These are phyloP conservation scores for Plasmodium blacklocki DNA, from an alignment of 169 alveolate species.

Conservation along the genomic window DNA sequence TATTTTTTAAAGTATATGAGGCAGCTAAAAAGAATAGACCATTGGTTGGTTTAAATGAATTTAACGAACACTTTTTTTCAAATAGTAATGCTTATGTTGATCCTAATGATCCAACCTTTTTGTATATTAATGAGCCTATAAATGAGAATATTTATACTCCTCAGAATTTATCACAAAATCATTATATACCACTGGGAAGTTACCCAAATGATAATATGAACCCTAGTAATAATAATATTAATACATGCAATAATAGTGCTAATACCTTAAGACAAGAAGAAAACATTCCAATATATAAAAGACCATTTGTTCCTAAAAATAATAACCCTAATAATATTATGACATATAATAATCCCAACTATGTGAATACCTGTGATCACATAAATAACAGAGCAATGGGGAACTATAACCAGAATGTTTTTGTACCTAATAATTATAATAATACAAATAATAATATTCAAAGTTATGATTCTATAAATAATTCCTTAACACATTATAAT, in stretches of 20 bases:
- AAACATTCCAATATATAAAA: conserved; percentile 57
- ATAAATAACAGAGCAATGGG: not conserved
- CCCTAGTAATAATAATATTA: conserved; percentile 1
- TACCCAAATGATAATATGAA: not conserved
- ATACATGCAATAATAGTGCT: not conserved
- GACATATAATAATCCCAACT: conserved; percentile 26
- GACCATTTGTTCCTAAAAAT: conserved; percentile 43
- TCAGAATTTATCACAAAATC: conserved; percentile 42
- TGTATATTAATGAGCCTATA: conserved; percentile 70
- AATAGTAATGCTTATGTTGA: conserved; percentile 74
- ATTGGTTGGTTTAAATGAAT: conserved; percentile 32
- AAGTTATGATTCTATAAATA: conserved; percentile 27
- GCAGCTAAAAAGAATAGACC: conserved; percentile 61
- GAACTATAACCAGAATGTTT: conserved; percentile 11
- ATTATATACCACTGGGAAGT: conserved; percentile 25
- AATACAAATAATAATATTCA: not conserved
- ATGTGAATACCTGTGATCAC: not conserved
- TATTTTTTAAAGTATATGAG: conserved; percentile 70
- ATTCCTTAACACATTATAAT: conserved; percentile 30
- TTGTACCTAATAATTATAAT: conserved; percentile 15
- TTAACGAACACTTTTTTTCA: conserved; percentile 56
- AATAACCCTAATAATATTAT: conserved; percentile 14
- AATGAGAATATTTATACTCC: conserved; percentile 27
- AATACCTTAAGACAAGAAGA: not conserved
- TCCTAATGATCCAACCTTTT: conserved; percentile 74